Conservation (phyloP, 2,329 filamentous ascomycete genomes). For the Arthrobotrys pseudoclavata region DNA sequence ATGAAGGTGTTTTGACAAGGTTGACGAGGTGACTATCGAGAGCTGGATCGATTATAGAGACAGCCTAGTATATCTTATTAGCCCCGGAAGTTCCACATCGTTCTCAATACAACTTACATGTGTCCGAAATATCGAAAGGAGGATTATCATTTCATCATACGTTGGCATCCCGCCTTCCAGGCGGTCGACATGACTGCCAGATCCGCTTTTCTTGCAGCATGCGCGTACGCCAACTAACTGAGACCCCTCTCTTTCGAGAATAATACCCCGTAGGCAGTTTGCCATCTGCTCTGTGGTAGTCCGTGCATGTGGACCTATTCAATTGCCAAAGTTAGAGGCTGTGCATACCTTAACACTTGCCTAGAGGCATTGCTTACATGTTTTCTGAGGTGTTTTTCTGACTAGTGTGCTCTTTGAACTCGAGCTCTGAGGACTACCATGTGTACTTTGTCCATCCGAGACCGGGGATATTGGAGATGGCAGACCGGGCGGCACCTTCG, state of each 20-base stretch:
- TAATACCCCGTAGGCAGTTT: conserved; percentile 38
- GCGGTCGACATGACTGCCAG: conserved; percentile 32
- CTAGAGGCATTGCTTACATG: conserved; percentile 23
- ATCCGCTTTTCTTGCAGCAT: conserved; percentile 44
- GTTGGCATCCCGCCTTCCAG: conserved; percentile 44
- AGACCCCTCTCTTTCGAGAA: conserved; percentile 37
- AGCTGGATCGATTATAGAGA: conserved; percentile 43
- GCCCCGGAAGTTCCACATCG: background rate
- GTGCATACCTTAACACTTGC: background rate
- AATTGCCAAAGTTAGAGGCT: conserved; percentile 1
- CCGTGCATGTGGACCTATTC: conserved; percentile 42
- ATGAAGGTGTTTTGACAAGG: conserved; percentile 50
- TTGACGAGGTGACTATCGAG: conserved; percentile 50
- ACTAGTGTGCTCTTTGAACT: conserved; percentile 11
- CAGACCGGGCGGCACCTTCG: conserved; percentile 29
- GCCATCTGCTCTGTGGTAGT: conserved; percentile 56
- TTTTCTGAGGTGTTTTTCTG: conserved; percentile 30
- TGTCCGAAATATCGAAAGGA: conserved; percentile 41
- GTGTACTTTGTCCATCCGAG: conserved; percentile 33
- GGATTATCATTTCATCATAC: conserved; percentile 38
- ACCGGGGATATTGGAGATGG: conserved; percentile 48
- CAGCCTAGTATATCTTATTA: conserved; percentile 11
- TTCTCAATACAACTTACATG: conserved; percentile 26
- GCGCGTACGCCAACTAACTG: conserved; percentile 6
- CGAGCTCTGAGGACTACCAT: conserved; percentile 27